Conservation (phyloP, 2,329 filamentous ascomycete genomes). For the Trichoderma sp. region DNA sequence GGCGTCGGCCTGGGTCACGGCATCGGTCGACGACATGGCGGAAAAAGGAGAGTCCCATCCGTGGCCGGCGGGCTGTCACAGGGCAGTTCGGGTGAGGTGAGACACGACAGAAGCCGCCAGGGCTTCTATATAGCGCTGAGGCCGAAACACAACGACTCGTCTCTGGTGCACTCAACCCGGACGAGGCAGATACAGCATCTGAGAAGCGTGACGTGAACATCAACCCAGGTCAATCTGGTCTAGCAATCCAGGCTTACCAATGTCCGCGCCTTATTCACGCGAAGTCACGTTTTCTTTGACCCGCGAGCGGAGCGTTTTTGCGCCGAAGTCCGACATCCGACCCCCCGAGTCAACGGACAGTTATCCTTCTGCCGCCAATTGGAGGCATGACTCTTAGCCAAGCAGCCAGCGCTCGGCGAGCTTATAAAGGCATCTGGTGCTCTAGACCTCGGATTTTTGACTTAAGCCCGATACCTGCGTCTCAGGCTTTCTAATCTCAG, state of each 20-base stretch:
- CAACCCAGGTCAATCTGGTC: not conserved
- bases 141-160: not conserved
- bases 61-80: not conserved
- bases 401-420: not conserved
- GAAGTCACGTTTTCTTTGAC: slow-evolving; percentile 24
- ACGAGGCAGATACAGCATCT: not conserved
- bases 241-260: slow-evolving; percentile 12
- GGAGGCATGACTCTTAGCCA: not conserved
- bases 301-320: not conserved
- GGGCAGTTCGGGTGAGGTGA: not conserved
- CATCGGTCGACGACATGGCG: slow-evolving; percentile 23
- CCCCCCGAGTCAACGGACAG: not conserved
- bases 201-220: slow-evolving; percentile 3
- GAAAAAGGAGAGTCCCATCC: not conserved
- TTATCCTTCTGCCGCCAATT: not conserved
- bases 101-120: slow-evolving; percentile 9
- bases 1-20: slow-evolving; percentile 8
- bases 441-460: not conserved
- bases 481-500: not conserved
- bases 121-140: slow-evolving; percentile 8
- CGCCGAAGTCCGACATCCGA: slow-evolving; percentile 18
- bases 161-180: not conserved
- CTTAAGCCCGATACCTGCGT: not conserved
- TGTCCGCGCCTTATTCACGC: not conserved
- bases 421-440: not conserved